Percentiles rank a stretch among this genome's conserved stretches.
Conservation (phyloP, 148 eudicot genomes). For the Nyssa sinensis region DNA sequence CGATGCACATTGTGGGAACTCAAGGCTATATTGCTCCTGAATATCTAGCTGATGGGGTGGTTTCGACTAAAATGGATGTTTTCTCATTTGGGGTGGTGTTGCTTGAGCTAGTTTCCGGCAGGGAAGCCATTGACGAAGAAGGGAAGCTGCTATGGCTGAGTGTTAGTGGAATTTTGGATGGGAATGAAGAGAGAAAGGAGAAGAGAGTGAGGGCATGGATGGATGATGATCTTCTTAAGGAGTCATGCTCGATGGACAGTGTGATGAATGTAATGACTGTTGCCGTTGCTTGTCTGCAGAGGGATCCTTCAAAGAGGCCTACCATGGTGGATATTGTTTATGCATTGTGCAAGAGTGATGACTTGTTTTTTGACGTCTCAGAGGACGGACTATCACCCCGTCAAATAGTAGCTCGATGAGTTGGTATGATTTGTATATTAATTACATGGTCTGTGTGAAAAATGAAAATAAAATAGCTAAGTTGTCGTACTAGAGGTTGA, state of each 20-base stretch:
- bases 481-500: background rate
- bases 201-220: conserved; percentile 49
- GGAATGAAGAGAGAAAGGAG: conserved; percentile 38
- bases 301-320: conserved; percentile 67
- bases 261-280: conserved; percentile 52
- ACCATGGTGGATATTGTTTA: conserved; percentile 90
- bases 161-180: conserved; percentile 42
- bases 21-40: conserved; percentile 95
- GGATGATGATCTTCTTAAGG: conserved; percentile 42
- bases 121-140: conserved; percentile 59
- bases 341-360: conserved; percentile 83
- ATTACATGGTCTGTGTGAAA: background rate
- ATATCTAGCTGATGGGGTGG: conserved; percentile 74
- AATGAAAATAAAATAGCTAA: background rate
- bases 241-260: conserved; percentile 49
- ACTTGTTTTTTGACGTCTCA: conserved; percentile 49
- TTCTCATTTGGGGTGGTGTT: conserved; percentile 85
- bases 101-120: conserved; percentile 75
- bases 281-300: conserved; percentile 65
- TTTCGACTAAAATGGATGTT: conserved; percentile 82
- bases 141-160: conserved; percentile 62
- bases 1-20: conserved; percentile 92
- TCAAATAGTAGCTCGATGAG: conserved; percentile 31
- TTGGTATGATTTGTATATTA: background rate
- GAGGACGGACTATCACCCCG: conserved; percentile 50